Base-by-base conservation (phyloP, 2,329 filamentous ascomycete species). In the Penicillium sp. region DNA sequence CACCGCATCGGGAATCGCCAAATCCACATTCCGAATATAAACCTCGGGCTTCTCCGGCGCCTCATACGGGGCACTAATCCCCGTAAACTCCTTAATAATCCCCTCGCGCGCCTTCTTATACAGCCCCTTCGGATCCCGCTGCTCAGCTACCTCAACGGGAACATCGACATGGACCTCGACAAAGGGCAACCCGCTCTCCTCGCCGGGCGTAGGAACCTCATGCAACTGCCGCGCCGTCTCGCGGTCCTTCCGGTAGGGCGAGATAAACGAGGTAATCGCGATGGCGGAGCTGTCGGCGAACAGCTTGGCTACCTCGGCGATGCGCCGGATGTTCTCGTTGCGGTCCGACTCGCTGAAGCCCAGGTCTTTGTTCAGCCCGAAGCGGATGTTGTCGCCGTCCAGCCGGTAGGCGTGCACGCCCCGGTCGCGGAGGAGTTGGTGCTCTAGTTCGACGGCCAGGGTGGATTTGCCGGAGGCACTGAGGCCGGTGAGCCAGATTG, bases 301-400 rank as follows among this genome's bases (percentile, higher is more conserved):
- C 66, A 99, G 87, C 80, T 96, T 96, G 62, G 95, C 92, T 43
- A 98, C 93, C 84, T 99, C 94, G 56, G 91, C 92, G 72, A 99
- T 97, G 65, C 95, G 88, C 62, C 95, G 88, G 75, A 99, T 99
- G 82, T 99, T 99, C 84, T 99, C 95, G 75, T 94, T 96, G 69
- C 95, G 88, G 82, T 97, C 93, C 74, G 88, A 87, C 75, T 96
- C 94, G 65, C 87, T 90, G 83, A 98, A 99, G 15, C 94, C 94
- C 11, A 99, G 86, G 81, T 98, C 94, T 80, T 96, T 96, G 87
- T 98, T 99, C 68, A 99, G 85, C 15, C 95, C 95, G 81, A 98
- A 97, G 62, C 95, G 94, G 67, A 99, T 90, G 80, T 99, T 99
- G 85, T 99, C 95, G 72, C 94, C 95, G 79, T 99, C 95, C 34